Evolutionary conservation across 345 rosid genomes (phyloP).

Genomic region (Conringia planisiliqua): DNA sequence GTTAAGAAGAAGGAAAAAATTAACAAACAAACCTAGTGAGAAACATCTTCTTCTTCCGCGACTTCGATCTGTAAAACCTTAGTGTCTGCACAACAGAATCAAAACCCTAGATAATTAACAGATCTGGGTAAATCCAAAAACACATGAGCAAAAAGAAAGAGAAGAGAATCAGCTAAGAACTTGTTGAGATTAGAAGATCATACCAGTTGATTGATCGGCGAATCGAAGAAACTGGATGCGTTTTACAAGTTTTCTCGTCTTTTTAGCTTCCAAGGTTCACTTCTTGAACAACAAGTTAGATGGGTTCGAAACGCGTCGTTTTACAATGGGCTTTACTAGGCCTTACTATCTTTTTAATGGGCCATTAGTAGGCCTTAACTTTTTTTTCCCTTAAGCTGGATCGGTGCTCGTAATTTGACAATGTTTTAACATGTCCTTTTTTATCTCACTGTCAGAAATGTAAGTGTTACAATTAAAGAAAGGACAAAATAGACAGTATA

Average conservation of each 20-base stretch:
- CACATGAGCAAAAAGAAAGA: too few species aligned
- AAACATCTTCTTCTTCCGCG: constrained; percentile 42
- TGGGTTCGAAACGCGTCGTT: constrained; percentile 15
- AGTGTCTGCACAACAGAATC: constrained; percentile 15
- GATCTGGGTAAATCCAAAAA: background rate
- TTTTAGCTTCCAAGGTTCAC: constrained; percentile 12
- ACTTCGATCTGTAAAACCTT: constrained; percentile 34
- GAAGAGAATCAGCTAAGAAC: background rate
- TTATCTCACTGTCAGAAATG: constrained; percentile 1
- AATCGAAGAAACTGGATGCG: constrained; percentile 6
- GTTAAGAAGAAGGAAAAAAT: background rate
- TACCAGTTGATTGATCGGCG: constrained; percentile 20
- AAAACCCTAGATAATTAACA: constrained; percentile 11
- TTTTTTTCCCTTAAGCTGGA: background rate
- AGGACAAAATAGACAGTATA: constrained; percentile 23
- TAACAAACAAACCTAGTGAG: constrained; percentile 52
- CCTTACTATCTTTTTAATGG: background rate
- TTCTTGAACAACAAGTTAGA: constrained; percentile 37
- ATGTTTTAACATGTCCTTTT: background rate
- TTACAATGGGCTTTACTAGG: constrained; percentile 10
- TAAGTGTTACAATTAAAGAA: constrained; percentile 9
- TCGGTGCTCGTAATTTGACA: background rate
- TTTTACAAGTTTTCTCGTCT: background rate
- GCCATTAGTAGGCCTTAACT: background rate
- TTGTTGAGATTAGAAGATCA: background rate